phyloP scores from a whole-genome alignment of 1,284 basidiomycete species.

The Apiotrichum mycotoxinovorans region DNA sequence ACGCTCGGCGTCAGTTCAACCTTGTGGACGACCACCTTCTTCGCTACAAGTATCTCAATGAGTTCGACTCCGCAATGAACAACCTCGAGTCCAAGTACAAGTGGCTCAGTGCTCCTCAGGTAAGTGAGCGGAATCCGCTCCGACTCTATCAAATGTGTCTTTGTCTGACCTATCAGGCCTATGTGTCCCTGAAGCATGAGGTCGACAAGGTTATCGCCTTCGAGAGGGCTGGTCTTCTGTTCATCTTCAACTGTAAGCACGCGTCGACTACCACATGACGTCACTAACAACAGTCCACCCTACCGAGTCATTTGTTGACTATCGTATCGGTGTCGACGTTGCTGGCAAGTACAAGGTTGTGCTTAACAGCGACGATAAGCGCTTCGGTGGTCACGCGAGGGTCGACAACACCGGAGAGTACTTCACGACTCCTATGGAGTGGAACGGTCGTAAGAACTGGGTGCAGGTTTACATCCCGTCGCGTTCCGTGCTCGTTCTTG shows the following conservation, averaged over 20 bases:
- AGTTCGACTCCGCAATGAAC: conserved; percentile 95
- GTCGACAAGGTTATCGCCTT: conserved; percentile 86
- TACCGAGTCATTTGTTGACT: conserved; percentile 77
- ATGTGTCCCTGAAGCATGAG: conserved; percentile 90
- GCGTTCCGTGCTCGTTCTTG: conserved; percentile 70
- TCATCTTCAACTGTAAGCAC: conserved; percentile 78
- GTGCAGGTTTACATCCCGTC: conserved; percentile 78
- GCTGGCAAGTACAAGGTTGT: conserved; percentile 82
- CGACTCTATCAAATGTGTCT: too few relatives aligned
- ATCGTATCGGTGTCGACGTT: conserved; percentile 82
- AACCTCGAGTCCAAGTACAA: conserved; percentile 68
- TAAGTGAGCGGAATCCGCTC: too few relatives aligned
- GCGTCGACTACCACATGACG: conserved; percentile 3
- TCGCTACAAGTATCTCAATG: conserved; percentile 88
- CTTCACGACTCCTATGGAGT: conserved; percentile 79
- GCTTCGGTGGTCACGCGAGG: conserved; percentile 85
- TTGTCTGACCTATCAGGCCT: conserved; percentile 61
- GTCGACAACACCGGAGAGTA: conserved; percentile 64
- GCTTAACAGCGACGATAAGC: conserved; percentile 78
- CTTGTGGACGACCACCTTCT: conserved; percentile 79
- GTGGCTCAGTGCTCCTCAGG: conserved; percentile 82
- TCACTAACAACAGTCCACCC: conserved; percentile 61
- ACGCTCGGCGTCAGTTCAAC: conserved; percentile 94
- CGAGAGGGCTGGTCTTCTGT: conserved; percentile 86
- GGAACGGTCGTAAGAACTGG: conserved; percentile 88